Base-by-base conservation (phyloP, 139 green algal species). In the Micractinium conductrix region DNA sequence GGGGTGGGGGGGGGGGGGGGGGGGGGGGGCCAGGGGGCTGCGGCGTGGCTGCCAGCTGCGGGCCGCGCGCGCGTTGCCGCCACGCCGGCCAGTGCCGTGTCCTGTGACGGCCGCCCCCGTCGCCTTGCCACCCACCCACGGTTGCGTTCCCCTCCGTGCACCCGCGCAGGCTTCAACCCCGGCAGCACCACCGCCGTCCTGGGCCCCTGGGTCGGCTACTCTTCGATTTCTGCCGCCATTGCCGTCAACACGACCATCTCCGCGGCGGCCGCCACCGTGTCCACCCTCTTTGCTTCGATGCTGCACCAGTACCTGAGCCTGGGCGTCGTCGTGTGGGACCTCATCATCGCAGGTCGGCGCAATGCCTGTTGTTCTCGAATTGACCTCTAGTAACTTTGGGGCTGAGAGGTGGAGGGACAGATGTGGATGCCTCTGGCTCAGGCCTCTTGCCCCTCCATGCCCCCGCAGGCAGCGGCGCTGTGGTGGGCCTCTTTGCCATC, bases 401-500 rank as follows among this genome's bases (percentile, higher is more conserved):
- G n/a, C n/a, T 38, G 26, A 63, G 37, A 43, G 43, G 81, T 26
- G 74, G 62, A 73, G 88, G 93, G 55, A 16, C 62, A 38, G 7
- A 30, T 38, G n/a, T n/a, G n/a, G n/a, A n/a, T n/a, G n/a, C n/a
- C n/a, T n/a, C n/a, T n/a, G n/a, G n/a, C n/a, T n/a, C n/a, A n/a
- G n/a, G n/a, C n/a, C n/a, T n/a, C n/a, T n/a, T n/a, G n/a, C n/a
- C n/a, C n/a, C n/a, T n/a, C n/a, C n/a, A n/a, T n/a, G n/a, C n/a
- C n/a, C n/a, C n/a, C 48, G 42, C 70, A 78, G 96, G 95, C 90
- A 97, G 97, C 84, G 92, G 92, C 53, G 89, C 95, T 4, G 90
- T 98, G 55, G 92, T 87, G 21, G 95, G 95, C 62, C 92, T 98
- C 26, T 94, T n/a, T n/a, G n/a, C 96, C 24, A 86, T 90, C 62